Conservation (phyloP, 2,329 filamentous ascomycete species). For the Leptoxyphium fumago region DNA sequence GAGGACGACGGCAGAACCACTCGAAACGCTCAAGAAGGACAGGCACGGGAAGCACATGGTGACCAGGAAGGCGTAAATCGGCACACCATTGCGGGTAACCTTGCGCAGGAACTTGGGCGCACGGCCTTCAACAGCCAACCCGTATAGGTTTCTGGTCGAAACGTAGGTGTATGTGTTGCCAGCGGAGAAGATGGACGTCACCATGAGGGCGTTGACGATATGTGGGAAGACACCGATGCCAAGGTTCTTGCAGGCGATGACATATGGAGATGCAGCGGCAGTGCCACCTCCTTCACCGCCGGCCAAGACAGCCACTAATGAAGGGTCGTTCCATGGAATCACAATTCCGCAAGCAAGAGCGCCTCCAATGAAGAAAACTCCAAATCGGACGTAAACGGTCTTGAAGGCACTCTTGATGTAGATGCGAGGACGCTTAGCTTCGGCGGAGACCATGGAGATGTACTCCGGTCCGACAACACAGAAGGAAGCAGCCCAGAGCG, state of each 20-base stretch:
- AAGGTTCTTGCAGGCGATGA: conserved; percentile 26
- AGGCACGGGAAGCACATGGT: conserved; percentile 27
- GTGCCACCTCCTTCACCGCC: conserved; percentile 9
- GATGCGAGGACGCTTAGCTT: conserved; percentile 30
- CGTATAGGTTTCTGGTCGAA: conserved; percentile 38
- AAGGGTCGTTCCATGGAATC: conserved; percentile 17
- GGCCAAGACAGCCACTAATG: conserved; percentile 12
- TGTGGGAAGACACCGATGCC: conserved; percentile 30
- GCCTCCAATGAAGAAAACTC: conserved; percentile 32
- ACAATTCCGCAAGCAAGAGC: conserved; percentile 31
- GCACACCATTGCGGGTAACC: conserved; percentile 46
- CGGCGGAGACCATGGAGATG: conserved; percentile 33
- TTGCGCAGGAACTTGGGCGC: conserved; percentile 41
- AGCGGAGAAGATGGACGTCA: conserved; percentile 42
- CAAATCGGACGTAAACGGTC: conserved; percentile 32
- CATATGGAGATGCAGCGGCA: conserved; percentile 22
- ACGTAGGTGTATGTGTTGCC: conserved; percentile 43
- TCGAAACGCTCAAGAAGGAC: conserved; percentile 20
- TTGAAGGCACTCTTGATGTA: conserved; percentile 34
- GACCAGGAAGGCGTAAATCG: conserved; percentile 41
- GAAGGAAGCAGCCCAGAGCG: conserved; percentile 27
- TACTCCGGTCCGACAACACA: conserved; percentile 34
- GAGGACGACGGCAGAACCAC: conserved; percentile 16
- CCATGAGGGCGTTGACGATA: conserved; percentile 23
- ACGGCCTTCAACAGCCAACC: conserved; percentile 37